Base-by-base conservation (phyloP, 1,284 basidiomycete species). In the Polyporus tsugae region DNA sequence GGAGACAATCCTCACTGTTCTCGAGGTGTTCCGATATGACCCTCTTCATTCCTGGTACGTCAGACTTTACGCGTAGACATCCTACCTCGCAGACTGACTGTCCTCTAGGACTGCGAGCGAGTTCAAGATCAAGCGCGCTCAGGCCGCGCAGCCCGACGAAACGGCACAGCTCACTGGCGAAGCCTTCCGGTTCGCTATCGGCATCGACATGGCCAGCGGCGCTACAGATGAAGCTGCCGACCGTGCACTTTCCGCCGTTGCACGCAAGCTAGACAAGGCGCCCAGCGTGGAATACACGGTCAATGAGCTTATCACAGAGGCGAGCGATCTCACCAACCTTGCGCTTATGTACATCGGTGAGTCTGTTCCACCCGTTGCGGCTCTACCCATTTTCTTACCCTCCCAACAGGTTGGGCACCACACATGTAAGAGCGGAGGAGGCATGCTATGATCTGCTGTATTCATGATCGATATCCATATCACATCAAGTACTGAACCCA, bases 1-100 rank as follows among this genome's bases (percentile, higher is more conserved):
- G 0, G 92, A 92, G 65, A 89, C 97, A 55, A 92, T 99, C 76
- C 89, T 97, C 85, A 99, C 97, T 1, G 93, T 99, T 0, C 86
- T 99, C 44, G 97, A 98, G 77, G 97, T 99, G 13, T 98, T 99
- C 88, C 96, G 95, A 79, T 91, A 98, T 77, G 97, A 99, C 80
- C 97, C 98, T 0, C 85, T 99, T 15, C 95, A 98, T 75, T 92
- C 90, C 29, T 99, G 97, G 97, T 91, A 67, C 65, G 87, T 78
- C 7, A 2, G n/a, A 42, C 25, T 15, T 33, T 66, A 35, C 13
- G 22, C 15, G n/a, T 10, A 2, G 35, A 22, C 29, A 25, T 64
- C 61, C 25, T 68, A 29, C 46, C 39, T 57, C 58, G 19, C 39
- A 29, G 15, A 64, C 49, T 60, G 6, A 63, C 39, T n/a, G 55